Percentiles rank a stretch among this genome's conserved stretches.
Evolutionary conservation across 2,329 filamentous ascomycete species (phyloP).

Genomic region (Ophiosphaerella korrae): DNA sequence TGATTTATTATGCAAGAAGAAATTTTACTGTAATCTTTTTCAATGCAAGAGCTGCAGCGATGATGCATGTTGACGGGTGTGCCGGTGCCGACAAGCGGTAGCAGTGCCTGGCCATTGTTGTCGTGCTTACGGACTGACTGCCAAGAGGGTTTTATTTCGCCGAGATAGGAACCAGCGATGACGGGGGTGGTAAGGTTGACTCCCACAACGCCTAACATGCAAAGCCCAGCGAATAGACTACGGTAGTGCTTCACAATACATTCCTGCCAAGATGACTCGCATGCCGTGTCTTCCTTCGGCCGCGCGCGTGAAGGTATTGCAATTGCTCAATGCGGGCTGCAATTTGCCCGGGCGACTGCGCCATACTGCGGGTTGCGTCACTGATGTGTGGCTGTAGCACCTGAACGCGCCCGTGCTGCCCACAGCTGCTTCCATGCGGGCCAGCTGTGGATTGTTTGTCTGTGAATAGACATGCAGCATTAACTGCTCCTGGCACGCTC

Average conservation of each 20-base stretch:
- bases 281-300: constrained; percentile 19
- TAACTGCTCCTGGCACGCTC: constrained; percentile 1
- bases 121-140: too few relatives aligned
- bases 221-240: not conserved
- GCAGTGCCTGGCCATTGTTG: not conserved
- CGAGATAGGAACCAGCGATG: too few relatives aligned
- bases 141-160: too few relatives aligned
- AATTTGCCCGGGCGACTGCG: constrained; percentile 20
- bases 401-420: constrained; percentile 16
- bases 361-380: constrained; percentile 23
- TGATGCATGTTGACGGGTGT: not conserved
- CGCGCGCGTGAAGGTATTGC: not conserved
- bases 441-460: constrained; percentile 20
- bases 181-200: not conserved
- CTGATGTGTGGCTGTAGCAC: constrained; percentile 26
- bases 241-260: not conserved
- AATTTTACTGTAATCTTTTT: not conserved
- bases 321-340: not conserved
- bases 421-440: constrained; percentile 14
- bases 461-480: constrained; percentile 14
- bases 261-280: constrained; percentile 12
- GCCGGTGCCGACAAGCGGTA: constrained; percentile 2
- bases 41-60: not conserved
- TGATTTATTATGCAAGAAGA: not conserved
- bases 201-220: not conserved